Evolutionary conservation across 148 eudicot species (phyloP).

Genomic region (Nyssa sinensis): DNA sequence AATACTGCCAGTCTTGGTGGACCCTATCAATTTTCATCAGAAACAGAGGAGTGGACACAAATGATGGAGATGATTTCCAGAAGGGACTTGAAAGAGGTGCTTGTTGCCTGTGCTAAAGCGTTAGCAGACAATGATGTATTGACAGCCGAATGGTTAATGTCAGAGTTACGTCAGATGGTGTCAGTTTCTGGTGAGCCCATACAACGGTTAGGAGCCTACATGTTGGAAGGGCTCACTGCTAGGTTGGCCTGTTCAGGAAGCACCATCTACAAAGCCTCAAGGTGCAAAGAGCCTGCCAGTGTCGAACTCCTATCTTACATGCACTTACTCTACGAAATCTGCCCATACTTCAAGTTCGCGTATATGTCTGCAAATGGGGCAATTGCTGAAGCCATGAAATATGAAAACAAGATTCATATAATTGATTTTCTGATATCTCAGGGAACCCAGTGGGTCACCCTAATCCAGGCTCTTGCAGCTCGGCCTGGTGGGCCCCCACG

Average conservation of each 20-base stretch:
- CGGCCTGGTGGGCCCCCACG: constrained; percentile 60
- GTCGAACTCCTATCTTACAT: constrained; percentile 47
- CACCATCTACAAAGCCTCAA: constrained; percentile 47
- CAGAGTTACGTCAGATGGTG: constrained; percentile 48
- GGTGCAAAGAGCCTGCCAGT: constrained; percentile 52
- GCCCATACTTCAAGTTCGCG: constrained; percentile 62
- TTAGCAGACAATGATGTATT: constrained; percentile 38
- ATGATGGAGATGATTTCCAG: constrained; percentile 30
- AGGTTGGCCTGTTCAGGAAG: constrained; percentile 47
- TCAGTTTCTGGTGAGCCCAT: constrained; percentile 62
- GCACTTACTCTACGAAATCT: constrained; percentile 53
- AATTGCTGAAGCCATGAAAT: constrained; percentile 51
- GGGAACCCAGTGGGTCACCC: constrained; percentile 59
- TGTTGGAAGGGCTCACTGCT: constrained; percentile 64
- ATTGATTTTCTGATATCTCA: constrained; percentile 60
- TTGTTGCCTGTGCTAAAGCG: constrained; percentile 54
- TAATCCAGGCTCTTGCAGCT: constrained; percentile 55
- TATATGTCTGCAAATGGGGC: constrained; percentile 66
- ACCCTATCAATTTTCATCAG: constrained; percentile 5
- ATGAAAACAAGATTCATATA: constrained; percentile 49
- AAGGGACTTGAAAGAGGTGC: constrained; percentile 38
- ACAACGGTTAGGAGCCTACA: constrained; percentile 59
- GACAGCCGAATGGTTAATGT: constrained; percentile 42
- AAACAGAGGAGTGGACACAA: constrained; percentile 26
- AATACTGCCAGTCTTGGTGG: constrained; percentile 9